Evolutionary conservation across 768 basidiomycete species (phyloP), one percentile per base, ranked within the genome.

Genomic region (Phanerochaete carnosa): DNA sequence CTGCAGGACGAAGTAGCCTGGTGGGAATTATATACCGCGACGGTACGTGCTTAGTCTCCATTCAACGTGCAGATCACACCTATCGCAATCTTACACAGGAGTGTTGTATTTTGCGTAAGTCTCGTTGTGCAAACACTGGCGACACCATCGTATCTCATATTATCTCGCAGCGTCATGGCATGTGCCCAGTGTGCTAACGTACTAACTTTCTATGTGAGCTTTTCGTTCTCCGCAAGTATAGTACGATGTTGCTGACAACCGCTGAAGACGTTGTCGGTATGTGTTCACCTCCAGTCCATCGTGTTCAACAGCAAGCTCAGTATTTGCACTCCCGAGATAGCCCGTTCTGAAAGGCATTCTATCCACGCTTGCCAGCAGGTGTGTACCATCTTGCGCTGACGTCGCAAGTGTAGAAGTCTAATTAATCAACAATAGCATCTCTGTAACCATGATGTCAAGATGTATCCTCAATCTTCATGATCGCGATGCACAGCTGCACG

Each of bases 21-120:
- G 64, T 83, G 8, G 69, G 74, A 16, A 65, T 82, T 16, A 69
- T 84, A 6, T 67, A 79, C 26, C 73, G 82, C 61, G 83, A 85
- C 64, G 83, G 84, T 83, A 59, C 58, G 77, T 72, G 25, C 28
- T 30, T 22, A n/a, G 9, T 16, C 6, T 37, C 6, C 13, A 29
- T n/a, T 23, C 9, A 22, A 23, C 28, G 51, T 58, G 29, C n/a
- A n/a, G n/a, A 62, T 32, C 29, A 52, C 33, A 28, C 26, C 39
- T 25, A 28, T 5, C 16, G 32, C 28, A 28, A 54, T 28, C 45
- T 52, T 51, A 12, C 29, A 13, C 58, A 84, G 84, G 83, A 55
- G 78, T 80, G 1, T 67, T 85, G 29, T 86, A 84, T 66, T 85
- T 82, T 62, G 79, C 76, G 83, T 85, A 62, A 72, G 82, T 63